Conservation (phyloP, 805 yeast genomes). For the Suhomyces vadensis region DNA sequence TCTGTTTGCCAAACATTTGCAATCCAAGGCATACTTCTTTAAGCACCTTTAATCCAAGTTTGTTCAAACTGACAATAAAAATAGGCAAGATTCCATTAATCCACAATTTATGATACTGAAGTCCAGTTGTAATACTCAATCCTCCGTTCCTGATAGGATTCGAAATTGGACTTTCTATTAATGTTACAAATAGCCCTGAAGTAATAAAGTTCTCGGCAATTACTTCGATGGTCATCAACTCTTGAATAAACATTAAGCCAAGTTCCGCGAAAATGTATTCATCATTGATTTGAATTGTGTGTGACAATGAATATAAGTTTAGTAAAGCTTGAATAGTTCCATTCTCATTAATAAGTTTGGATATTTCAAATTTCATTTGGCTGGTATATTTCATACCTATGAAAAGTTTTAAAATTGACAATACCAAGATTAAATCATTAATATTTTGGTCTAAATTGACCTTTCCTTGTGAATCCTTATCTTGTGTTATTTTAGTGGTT, state of each 20-base stretch:
- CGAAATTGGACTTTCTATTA: conserved; percentile 76
- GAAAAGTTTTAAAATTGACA: conserved; percentile 64
- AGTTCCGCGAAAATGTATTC: conserved; percentile 75
- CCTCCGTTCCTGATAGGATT: conserved; percentile 65
- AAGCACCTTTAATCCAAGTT: conserved; percentile 61
- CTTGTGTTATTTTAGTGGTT: conserved; percentile 1
- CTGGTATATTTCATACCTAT: conserved; percentile 49
- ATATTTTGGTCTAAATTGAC: conserved; percentile 40
- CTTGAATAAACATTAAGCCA: conserved; percentile 65
- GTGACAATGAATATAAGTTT: conserved; percentile 68
- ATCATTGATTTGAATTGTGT: conserved; percentile 55
- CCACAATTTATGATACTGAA: conserved; percentile 78
- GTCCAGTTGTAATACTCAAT: conserved; percentile 49
- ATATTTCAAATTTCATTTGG: conserved; percentile 50
- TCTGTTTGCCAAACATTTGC: conserved; percentile 63
- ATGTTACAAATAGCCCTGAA: conserved; percentile 61
- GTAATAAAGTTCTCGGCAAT: conserved; percentile 68
- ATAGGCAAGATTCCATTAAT: conserved; percentile 77
- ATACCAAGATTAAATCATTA: conserved; percentile 64
- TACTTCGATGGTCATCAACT: conserved; percentile 57
- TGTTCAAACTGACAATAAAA: conserved; percentile 56
- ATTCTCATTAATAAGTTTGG: conserved; percentile 52
- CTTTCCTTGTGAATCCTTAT: conserved; percentile 14
- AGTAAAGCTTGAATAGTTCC: conserved; percentile 65
- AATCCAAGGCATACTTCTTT: conserved; percentile 68